Conservation (phyloP, 129 eudicot genomes). For the Glebionis coronaria region DNA sequence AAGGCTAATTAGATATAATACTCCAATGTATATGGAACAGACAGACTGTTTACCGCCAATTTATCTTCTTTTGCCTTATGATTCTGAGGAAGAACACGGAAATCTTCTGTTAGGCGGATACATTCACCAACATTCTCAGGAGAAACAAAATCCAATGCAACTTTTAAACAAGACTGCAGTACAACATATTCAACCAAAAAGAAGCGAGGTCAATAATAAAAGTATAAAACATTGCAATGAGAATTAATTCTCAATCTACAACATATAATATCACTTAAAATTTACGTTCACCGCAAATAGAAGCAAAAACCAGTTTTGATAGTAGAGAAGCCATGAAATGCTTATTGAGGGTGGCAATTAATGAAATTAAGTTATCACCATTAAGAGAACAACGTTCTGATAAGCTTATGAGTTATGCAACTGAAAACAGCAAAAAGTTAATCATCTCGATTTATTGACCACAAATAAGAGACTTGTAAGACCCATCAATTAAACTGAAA, state of each 20-base stretch:
- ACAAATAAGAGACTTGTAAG: too few relatives aligned
- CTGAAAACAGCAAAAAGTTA: too few relatives aligned
- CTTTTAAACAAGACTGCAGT: slow-evolving; percentile 57
- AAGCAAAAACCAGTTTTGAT: too few relatives aligned
- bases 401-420: too few relatives aligned
- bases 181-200: slow-evolving; percentile 15
- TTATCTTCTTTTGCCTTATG: slow-evolving; percentile 63
- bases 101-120: slow-evolving; percentile 48
- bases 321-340: too few relatives aligned
- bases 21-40: neutral
- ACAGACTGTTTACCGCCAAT: slow-evolving; percentile 44
- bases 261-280: too few relatives aligned
- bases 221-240: neutral
- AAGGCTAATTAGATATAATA: too few relatives aligned
- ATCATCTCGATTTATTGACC: too few relatives aligned
- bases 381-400: too few relatives aligned
- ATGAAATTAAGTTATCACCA: too few relatives aligned
- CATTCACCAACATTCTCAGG: slow-evolving; percentile 68
- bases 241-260: neutral
- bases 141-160: slow-evolving; percentile 56
- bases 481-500: too few relatives aligned
- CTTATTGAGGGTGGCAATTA: neutral
- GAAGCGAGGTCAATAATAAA: neutral
- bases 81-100: slow-evolving; percentile 45
- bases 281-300: too few relatives aligned